These are phyloP conservation scores for Thamnidium elegans DNA, from an alignment of 192 early-diverging fungal genomes.

Conservation along the genomic window DNA sequence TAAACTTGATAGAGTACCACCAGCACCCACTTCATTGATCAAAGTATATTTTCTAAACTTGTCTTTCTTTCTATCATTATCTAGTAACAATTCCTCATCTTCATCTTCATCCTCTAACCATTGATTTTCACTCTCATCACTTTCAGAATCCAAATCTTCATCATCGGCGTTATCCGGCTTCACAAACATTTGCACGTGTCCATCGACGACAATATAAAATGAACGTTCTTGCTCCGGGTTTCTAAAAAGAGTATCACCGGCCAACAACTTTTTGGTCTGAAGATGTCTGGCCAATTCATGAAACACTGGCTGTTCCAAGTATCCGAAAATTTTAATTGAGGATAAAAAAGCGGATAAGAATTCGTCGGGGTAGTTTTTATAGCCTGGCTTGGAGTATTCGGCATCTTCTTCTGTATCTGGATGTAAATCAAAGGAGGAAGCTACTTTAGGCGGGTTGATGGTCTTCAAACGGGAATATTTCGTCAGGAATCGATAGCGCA, in stretches of 20 bases:
- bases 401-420: constrained; percentile 64
- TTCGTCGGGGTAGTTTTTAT: constrained; percentile 63
- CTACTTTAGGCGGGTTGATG: constrained; percentile 40
- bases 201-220: constrained; percentile 97
- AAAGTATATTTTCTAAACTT: constrained; percentile 57
- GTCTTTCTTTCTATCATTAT: constrained; percentile 28
- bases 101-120: constrained; percentile 28
- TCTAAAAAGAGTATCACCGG: constrained; percentile 73
- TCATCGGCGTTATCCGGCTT: constrained; percentile 47
- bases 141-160: constrained; percentile 26
- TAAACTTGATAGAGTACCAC: constrained; percentile 88
- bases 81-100: background rate
- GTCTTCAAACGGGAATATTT: constrained; percentile 70
- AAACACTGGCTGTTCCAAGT: constrained; percentile 94
- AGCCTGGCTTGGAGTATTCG: constrained; percentile 33
- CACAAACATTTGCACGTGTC: constrained; percentile 87
- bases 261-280: constrained; percentile 70
- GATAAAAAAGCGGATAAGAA: constrained; percentile 80
- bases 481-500: constrained; percentile 70
- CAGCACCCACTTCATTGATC: constrained; percentile 86
- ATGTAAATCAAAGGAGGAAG: constrained; percentile 69
- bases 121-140: constrained; percentile 27
- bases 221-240: constrained; percentile 68
- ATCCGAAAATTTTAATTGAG: constrained; percentile 94
- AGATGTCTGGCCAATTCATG: constrained; percentile 91